Base-by-base conservation (phyloP, 495 filamentous ascomycete species). In the Chaetomidium leptoderma region DNA sequence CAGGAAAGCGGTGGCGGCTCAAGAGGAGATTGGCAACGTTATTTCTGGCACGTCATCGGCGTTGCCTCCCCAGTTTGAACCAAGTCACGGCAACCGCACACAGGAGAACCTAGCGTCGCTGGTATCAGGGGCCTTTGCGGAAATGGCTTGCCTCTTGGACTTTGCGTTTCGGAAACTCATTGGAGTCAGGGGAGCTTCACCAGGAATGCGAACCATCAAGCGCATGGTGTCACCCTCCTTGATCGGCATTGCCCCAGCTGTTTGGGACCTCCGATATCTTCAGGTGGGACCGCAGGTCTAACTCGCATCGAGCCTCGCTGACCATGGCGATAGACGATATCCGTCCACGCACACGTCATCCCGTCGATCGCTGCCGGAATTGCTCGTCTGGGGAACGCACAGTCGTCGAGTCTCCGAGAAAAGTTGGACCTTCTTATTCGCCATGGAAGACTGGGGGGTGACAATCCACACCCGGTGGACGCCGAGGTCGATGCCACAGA, bases 261-360 rank as follows among this genome's bases (percentile, higher is more conserved):
- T 77, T 6, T 78, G 74, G 74, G 74, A 78, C 49, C 64, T 71
- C 27, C 67, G 58, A 6, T 76, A 78, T 57, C 66, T 75, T 3
- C 65, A 72, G 66, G 76, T 70, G 55, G 59, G 58, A 21, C 14
- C 3, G 0, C 1, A 16, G 13, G n/a, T 49, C 10, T 7, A 9
- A 43, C 0, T n/a, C 8, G 10, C 21, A 10, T 30, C n/a, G 21
- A 44, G 17, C 6, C 13, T 17, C 46, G 21, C 62, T 61, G 53
- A 55, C 57, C 24, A 45, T 9, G 6, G 14, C 6, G 35, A 43
- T 55, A 59, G 62, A 62, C 61, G n/a, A 54, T 70, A 30, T 35
- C 55, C 66, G 68, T 56, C 26, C 43, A 66, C 60, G 54, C 66
- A 40, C 23, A 61, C 32, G 37, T 62, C 10, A 66, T 70, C n/a